phyloP scores from a whole-genome alignment of 1,284 basidiomycete species.

The Malassezia equina region DNA sequence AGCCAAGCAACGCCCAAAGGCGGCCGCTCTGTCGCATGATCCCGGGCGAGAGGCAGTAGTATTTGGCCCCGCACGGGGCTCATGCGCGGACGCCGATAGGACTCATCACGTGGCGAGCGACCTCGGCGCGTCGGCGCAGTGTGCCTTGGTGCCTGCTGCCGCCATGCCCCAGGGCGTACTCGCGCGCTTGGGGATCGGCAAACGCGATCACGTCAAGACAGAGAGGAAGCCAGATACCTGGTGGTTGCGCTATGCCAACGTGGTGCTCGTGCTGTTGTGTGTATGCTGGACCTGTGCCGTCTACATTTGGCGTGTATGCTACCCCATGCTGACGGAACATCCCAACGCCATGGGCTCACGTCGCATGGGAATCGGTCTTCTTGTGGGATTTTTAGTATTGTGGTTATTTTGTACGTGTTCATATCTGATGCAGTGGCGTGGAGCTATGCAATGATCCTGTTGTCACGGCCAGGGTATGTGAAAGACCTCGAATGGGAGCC shows the following conservation, averaged over 20 bases:
- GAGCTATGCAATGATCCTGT: constrained; percentile 33
- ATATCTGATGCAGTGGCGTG: constrained; percentile 19
- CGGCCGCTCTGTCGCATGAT: constrained; percentile 12
- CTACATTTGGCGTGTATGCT: constrained; percentile 18
- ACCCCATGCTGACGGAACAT: constrained; percentile 8
- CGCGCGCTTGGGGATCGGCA: constrained; percentile 1
- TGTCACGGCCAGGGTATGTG: constrained; percentile 32
- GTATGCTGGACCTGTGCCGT: constrained; percentile 10
- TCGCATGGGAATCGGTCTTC: constrained; percentile 26
- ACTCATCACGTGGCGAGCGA: not conserved
- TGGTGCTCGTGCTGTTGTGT: not conserved
- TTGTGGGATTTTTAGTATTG: constrained; percentile 29
- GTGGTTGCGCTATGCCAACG: constrained; percentile 1
- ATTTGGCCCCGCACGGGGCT: not conserved
- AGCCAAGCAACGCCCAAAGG: constrained; percentile 34
- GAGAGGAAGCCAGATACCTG: not conserved
- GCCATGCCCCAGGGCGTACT: constrained; percentile 1
- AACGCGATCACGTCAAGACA: not conserved
- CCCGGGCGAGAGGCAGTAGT: not conserved
- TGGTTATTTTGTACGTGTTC: constrained; percentile 25
- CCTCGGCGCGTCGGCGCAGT: not conserved
- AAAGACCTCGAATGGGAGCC: constrained; percentile 19
- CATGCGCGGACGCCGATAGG: not conserved
- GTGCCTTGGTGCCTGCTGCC: not conserved
- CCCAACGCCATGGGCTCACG: constrained; percentile 19